Conservation (phyloP, 2,329 filamentous ascomycete species). For the Alternaria conjuncta region DNA sequence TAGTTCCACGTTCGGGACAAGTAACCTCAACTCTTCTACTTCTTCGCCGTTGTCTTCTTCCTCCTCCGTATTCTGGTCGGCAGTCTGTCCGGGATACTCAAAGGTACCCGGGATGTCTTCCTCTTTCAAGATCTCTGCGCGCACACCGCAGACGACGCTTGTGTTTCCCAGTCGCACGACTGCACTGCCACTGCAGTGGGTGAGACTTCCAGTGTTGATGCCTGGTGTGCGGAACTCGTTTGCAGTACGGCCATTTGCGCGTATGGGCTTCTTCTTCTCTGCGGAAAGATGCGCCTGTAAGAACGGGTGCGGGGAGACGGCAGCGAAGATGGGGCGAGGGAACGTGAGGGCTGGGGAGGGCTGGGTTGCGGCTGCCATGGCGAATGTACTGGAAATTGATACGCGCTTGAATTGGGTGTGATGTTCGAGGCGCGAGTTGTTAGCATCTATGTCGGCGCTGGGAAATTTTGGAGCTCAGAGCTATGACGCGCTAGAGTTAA, state of each 20-base stretch:
- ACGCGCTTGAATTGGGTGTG: background rate
- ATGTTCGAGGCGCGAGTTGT: background rate
- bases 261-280: constrained; percentile 61
- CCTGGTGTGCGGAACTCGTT: constrained; percentile 73
- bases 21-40: constrained; percentile 65
- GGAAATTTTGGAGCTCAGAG: constrained; percentile 38
- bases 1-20: constrained; percentile 93
- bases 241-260: constrained; percentile 81
- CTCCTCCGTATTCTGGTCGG: constrained; percentile 22
- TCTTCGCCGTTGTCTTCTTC: constrained; percentile 39
- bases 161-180: constrained; percentile 89
- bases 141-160: constrained; percentile 90
- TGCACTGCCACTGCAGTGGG: constrained; percentile 88
- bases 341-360: constrained; percentile 53
- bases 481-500: constrained; percentile 29
- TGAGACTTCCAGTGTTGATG: constrained; percentile 82
- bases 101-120: constrained; percentile 73
- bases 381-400: background rate
- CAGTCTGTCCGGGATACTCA: constrained; percentile 22
- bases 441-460: constrained; percentile 2
- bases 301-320: constrained; percentile 86
- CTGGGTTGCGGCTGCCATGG: constrained; percentile 31
- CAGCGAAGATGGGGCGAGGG: constrained; percentile 78
- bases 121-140: constrained; percentile 81
- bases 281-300: constrained; percentile 86